Evolutionary conservation across 2,329 filamentous ascomycete species (phyloP).

Genomic region (Diaporthe ilicicola): DNA sequence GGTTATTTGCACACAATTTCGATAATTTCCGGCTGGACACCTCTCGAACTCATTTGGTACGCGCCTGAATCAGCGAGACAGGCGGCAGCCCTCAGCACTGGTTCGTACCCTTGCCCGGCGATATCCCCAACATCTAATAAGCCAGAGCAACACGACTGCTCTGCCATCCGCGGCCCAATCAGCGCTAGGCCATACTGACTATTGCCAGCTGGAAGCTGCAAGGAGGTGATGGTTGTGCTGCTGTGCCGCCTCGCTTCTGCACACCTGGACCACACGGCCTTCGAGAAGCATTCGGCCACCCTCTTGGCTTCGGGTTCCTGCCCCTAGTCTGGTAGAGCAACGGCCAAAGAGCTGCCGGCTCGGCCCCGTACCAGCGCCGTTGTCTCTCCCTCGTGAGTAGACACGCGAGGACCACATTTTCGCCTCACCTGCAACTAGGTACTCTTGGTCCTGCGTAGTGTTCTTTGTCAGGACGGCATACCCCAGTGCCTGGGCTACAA

Average conservation of each 20-base stretch:
- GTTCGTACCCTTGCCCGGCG: constrained; percentile 10
- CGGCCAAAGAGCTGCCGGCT: constrained; percentile 25
- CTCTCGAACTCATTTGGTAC: constrained; percentile 16
- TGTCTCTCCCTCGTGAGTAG: background rate
- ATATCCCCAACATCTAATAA: constrained; percentile 2
- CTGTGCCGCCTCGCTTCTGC: constrained; percentile 29
- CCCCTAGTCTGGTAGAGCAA: constrained; percentile 24
- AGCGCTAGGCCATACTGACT: constrained; percentile 23
- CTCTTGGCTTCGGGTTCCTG: constrained; percentile 18
- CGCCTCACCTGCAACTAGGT: background rate
- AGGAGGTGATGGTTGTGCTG: constrained; percentile 26
- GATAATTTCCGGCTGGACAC: constrained; percentile 32
- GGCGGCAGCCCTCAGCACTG: constrained; percentile 1
- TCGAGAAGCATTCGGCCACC: constrained; percentile 28
- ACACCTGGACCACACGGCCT: constrained; percentile 22
- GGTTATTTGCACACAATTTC: constrained; percentile 29
- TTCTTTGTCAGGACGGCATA: constrained; percentile 18
- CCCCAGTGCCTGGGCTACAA: constrained; percentile 2
- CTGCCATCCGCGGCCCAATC: constrained; percentile 20
- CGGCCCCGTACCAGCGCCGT: background rate
- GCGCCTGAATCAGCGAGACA: constrained; percentile 17
- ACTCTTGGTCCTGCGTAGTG: constrained; percentile 1
- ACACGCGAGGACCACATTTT: constrained; percentile 18
- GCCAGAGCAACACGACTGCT: constrained; percentile 5
- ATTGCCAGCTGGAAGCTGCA: constrained; percentile 29